Percentiles rank a stretch among this genome's conserved stretches.
phyloP scores from a whole-genome alignment of 768 basidiomycete genomes.

The Obba rivulosa region DNA sequence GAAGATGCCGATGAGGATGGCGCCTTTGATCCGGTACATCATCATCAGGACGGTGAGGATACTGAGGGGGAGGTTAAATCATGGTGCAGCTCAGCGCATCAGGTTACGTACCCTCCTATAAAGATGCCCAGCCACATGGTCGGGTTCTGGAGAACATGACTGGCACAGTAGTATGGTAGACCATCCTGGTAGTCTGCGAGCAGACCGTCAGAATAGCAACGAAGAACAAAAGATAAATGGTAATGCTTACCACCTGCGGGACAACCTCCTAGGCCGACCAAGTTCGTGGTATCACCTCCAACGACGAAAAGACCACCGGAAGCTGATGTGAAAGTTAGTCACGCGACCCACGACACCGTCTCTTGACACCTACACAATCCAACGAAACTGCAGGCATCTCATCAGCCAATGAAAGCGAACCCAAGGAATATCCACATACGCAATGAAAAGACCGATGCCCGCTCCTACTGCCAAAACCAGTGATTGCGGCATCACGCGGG shows the following conservation, averaged over 20 bases:
- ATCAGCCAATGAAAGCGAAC: too few species aligned
- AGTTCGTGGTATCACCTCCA: constrained; percentile 63
- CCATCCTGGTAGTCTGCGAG: constrained; percentile 36
- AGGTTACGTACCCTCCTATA: constrained; percentile 58
- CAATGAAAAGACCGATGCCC: constrained; percentile 85
- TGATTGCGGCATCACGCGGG: constrained; percentile 83
- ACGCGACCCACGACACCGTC: background rate
- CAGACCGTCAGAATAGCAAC: background rate
- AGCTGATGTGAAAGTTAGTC: constrained; percentile 32
- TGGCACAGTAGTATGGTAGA: constrained; percentile 55
- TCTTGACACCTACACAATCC: constrained; percentile 50
- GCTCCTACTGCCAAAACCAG: constrained; percentile 80
- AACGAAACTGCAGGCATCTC: constrained; percentile 59
- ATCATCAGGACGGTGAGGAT: constrained; percentile 75
- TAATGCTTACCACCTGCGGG: constrained; percentile 36
- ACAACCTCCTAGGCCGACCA: constrained; percentile 78
- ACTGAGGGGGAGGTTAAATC: constrained; percentile 25
- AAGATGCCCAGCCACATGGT: constrained; percentile 90
- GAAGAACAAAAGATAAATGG: constrained; percentile 1
- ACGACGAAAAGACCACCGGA: constrained; percentile 67
- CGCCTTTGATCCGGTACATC: constrained; percentile 81
- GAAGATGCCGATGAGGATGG: constrained; percentile 79
- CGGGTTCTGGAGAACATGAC: constrained; percentile 62
- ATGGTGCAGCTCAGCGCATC: background rate
- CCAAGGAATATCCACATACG: constrained; percentile 38